Evolutionary conservation across 1,139 yeast species (phyloP).

Genomic region (Meyerozyma elateridarum): DNA sequence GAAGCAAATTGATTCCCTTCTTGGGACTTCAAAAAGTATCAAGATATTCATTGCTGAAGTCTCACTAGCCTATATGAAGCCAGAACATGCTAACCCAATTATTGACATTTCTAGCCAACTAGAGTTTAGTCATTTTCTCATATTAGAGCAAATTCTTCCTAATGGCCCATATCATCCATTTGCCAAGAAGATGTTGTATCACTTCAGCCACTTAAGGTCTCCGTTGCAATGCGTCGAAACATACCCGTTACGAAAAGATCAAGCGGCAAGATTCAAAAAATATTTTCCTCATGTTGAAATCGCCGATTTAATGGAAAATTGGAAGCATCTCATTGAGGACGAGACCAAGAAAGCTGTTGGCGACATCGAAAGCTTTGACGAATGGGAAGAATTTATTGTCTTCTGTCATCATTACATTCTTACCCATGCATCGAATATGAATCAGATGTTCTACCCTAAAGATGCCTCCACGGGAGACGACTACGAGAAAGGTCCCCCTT

Average conservation of each 20-base stretch:
- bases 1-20: constrained; percentile 23
- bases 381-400: constrained; percentile 75
- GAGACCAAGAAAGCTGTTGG: constrained; percentile 41
- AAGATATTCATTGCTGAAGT: constrained; percentile 77
- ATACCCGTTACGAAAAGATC: constrained; percentile 52
- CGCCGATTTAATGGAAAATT: constrained; percentile 52
- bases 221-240: constrained; percentile 64
- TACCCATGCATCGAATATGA: constrained; percentile 56
- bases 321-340: constrained; percentile 42
- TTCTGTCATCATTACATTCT: constrained; percentile 76
- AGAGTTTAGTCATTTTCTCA: constrained; percentile 54
- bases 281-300: constrained; percentile 48
- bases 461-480: no score
- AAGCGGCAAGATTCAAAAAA: constrained; percentile 43
- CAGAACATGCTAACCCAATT: constrained; percentile 61
- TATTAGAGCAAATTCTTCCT: constrained; percentile 72
- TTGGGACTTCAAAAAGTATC: constrained; percentile 26
- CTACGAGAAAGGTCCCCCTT: no score
- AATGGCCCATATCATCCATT: constrained; percentile 60
- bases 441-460: constrained; percentile 2
- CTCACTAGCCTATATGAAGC: constrained; percentile 75
- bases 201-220: constrained; percentile 62
- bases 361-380: constrained; percentile 67
- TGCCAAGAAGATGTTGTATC: constrained; percentile 70
- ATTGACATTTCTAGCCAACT: constrained; percentile 46